Base-by-base conservation (phyloP, 768 basidiomycete genomes). In the Lactifluus hygrophoroides region DNA sequence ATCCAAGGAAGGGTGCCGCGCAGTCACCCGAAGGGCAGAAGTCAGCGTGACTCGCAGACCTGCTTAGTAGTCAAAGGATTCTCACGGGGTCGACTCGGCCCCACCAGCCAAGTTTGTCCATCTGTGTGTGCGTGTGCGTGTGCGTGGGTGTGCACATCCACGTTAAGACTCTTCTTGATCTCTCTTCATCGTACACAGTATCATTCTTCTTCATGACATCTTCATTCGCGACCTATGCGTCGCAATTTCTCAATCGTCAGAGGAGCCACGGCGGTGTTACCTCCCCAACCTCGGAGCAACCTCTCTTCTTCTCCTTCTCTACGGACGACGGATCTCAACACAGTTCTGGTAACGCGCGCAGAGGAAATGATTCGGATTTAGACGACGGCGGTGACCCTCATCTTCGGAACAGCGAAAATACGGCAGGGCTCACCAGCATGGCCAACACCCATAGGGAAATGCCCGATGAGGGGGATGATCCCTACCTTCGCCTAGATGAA, bases 281-380 rank as follows among this genome's bases (percentile, higher is more conserved):
- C 37, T 80, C 78, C 64, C 72, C 80, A 66, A 78, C 82, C 21
- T 83, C 83, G 38, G 76, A 75, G 37, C 88, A 89, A 71, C 89
- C 90, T 54, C 80, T 92, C 70, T 92, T 92, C 77, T 92, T 88
- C 77, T 91, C 89, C 19, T 90, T 91, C 71, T 84, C 84, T 45
- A 88, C 88, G 62, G 86, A 88, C 73, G 78, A 83, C 54, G 86
- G 78, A 54, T 58, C 57, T 3, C 82, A 76, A 58, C 78, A 79
- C 69, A 72, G 74, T 64, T 81, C 77, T 59, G 72, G 75, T 67
- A 70, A 61, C 30, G 38, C 19, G 23, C 59, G 16, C 11, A 50
- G 51, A 55, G 56, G 74, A 60, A 69, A 74, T 62, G 73, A 77
- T 58, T 70, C 70, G 37, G 80, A 84, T 67, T 72, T 86, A 44